phyloP scores from a whole-genome alignment of 306 rosid genomes.

The Carpinus fangiana region DNA sequence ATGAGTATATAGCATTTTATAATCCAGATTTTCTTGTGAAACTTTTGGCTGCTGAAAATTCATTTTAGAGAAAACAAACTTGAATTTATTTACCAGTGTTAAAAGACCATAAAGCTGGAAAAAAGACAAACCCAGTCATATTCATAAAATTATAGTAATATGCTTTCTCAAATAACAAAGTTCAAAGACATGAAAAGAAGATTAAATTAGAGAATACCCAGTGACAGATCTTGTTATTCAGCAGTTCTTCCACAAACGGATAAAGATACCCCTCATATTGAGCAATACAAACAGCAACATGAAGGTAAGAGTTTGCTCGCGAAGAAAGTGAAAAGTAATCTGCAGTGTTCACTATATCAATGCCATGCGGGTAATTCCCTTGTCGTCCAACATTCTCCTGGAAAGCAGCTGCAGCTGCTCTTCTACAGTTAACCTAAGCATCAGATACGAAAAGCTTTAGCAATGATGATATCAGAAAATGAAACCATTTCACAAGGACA shows the following conservation, averaged over 20 bases:
- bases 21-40: not conserved
- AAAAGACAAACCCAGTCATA: not conserved
- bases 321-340: constrained; percentile 97
- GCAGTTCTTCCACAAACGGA: constrained; percentile 76
- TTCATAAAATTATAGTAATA: not conserved
- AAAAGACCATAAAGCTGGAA: not conserved
- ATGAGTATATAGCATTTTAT: not conserved
- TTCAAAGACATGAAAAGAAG: constrained; percentile 10
- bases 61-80: not conserved
- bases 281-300: constrained; percentile 76
- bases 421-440: constrained; percentile 94
- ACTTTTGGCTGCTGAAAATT: constrained; percentile 4
- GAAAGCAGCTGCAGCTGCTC: constrained; percentile 99
- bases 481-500: constrained; percentile 8
- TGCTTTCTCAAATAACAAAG: not conserved
- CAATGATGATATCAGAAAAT: constrained; percentile 23
- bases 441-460: constrained; percentile 24
- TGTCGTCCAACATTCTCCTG: constrained; percentile 99
- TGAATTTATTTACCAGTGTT: not conserved
- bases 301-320: constrained; percentile 68
- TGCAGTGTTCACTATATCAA: constrained; percentile 89
- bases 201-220: constrained; percentile 67
- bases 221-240: constrained; percentile 82
- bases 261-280: constrained; percentile 81
- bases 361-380: constrained; percentile 95